Base-by-base conservation (phyloP, 768 basidiomycete genomes). In the Boletus patriciae region DNA sequence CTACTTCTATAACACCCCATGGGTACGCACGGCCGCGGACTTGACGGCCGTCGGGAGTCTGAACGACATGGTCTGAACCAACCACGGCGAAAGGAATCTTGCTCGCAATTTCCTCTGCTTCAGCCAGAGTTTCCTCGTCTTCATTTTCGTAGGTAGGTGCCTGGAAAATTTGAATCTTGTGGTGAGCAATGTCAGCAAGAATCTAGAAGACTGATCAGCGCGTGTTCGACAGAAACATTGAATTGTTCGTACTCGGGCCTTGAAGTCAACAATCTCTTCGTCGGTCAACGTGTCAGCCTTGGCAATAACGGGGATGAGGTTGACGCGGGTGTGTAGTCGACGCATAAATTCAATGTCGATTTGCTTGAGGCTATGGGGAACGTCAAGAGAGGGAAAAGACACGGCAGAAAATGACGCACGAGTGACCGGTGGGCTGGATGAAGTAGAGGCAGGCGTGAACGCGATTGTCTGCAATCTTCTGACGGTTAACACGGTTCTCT, bases 341-440 rank as follows among this genome's bases (percentile, higher is more conserved):
- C 94, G 88, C 97, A 99, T 98, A 76, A 98, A 97, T 74, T 98
- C 97, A 59, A 99, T 91, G 73, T 99, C 97, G 68, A 99, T 90
- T 60, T 94, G 94, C 77, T 98, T 98, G 67, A 99, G 81, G 12
- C 95, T 98, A 62, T 8, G 25, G 44, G 46, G 13, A 37, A 46
- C 36, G 15, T 60, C 36, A 56, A 36, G 12, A 19, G 0, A 7
- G 15, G 9, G n/a, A 18, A 25, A 33, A 33, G 15, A 37, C 7
- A 8, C 9, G 9, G 34, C 3, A 23, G 16, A 8, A 34, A 13
- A 46, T 0, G 15, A 58, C 93, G 77, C 72, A 97, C 93, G 95
- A 88, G 73, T 99, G 97, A 58, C 97, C 96, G 2, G 96, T 98
- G 36, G 97, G 94, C 70, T 98, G 94, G 63, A 99, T 95, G 74